Percentiles rank a stretch among this genome's conserved stretches.
Evolutionary conservation across 371 early-diverging fungal species (phyloP).

Genomic region (Zancudomyces culisetae): DNA sequence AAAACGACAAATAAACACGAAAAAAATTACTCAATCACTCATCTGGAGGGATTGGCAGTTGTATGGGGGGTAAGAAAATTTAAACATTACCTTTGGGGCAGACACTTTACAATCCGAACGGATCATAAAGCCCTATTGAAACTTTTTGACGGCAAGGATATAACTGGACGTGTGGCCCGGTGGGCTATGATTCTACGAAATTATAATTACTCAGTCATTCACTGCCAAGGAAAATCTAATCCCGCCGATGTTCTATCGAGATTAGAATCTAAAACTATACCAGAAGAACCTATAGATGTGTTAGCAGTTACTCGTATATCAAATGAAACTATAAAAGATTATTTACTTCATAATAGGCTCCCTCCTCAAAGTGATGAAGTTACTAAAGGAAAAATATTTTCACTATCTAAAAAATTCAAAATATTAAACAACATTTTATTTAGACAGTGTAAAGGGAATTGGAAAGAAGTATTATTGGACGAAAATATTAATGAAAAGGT

Average conservation of each 20-base stretch:
- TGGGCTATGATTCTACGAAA: not conserved
- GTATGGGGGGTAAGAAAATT: not conserved
- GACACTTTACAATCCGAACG: not conserved
- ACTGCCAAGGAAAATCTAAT: slow-evolving; percentile 1
- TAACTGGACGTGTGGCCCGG: not conserved
- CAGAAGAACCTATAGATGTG: not conserved
- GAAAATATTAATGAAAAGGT: not conserved
- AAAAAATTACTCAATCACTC: not conserved
- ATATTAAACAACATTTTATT: not conserved
- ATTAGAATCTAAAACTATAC: no score
- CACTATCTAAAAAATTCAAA: not conserved
- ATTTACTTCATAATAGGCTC: not conserved
- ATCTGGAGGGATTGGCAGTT: not conserved
- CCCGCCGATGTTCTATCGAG: slow-evolving; percentile 2
- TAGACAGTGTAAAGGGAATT: not conserved
- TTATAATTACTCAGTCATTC: not conserved
- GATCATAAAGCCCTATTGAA: not conserved
- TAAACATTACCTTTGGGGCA: not conserved
- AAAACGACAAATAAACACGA: not conserved
- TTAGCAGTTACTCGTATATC: not conserved
- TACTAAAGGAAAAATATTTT: not conserved
- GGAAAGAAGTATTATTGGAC: not conserved
- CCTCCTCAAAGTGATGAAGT: no score
- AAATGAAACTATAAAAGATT: not conserved
- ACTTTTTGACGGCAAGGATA: not conserved